Percentiles rank a stretch among this genome's conserved stretches.
Conservation (phyloP, 495 filamentous ascomycete genomes). For the Hyaloscypha finlandica region DNA sequence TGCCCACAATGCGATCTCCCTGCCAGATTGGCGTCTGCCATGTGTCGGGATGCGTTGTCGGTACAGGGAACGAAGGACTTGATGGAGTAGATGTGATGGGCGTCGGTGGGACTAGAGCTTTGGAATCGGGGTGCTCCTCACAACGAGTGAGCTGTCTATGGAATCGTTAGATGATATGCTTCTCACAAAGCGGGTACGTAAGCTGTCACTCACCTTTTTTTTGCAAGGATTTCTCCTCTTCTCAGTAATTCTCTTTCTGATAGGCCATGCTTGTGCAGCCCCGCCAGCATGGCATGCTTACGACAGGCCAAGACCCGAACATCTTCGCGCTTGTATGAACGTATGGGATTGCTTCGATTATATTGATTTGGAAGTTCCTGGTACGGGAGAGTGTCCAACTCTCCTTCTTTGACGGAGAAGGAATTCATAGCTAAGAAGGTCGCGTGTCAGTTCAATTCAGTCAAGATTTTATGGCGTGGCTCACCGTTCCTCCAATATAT, state of each 20-base stretch:
- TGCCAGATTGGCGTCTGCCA: too few relatives aligned
- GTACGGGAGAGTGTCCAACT: not conserved
- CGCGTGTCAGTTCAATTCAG: not conserved
- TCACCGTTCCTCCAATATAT: not conserved
- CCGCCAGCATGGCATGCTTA: not conserved
- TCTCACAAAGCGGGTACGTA: too few relatives aligned
- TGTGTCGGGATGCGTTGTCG: too few relatives aligned
- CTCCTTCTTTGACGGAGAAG: not conserved
- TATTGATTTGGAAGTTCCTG: not conserved
- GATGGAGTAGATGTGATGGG: too few relatives aligned
- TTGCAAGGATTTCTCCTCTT: not conserved
- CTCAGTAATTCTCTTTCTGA: not conserved
- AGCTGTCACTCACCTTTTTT: too few relatives aligned
- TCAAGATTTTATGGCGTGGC: not conserved
- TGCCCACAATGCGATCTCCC: too few relatives aligned
- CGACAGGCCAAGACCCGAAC: not conserved
- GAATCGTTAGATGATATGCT: too few relatives aligned
- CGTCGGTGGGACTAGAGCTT: too few relatives aligned
- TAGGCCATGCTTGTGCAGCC: not conserved
- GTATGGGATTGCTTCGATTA: not conserved
- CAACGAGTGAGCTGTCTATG: too few relatives aligned
- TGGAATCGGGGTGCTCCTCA: too few relatives aligned
- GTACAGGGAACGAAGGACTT: too few relatives aligned
- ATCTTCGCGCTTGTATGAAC: not conserved
- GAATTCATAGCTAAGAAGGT: not conserved